Percentiles rank a stretch among this genome's conserved stretches.
These are phyloP conservation scores for Pyrenula aspistea DNA, from an alignment of 495 filamentous ascomycete species.

Conservation along the genomic window DNA sequence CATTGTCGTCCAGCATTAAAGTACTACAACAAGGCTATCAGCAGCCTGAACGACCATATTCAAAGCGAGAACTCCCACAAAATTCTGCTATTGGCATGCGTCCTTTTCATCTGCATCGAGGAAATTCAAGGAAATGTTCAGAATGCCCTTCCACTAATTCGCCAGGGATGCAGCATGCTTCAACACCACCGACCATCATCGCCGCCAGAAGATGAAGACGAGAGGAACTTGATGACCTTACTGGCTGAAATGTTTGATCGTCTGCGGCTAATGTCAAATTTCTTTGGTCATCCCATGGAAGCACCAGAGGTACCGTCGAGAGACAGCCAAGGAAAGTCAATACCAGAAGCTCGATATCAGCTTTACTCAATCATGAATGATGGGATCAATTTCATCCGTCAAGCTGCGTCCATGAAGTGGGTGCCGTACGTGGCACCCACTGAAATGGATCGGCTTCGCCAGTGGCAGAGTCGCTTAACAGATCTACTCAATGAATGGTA, in stretches of 20 bases:
- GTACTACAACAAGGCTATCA: constrained; percentile 35
- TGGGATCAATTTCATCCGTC: neutral
- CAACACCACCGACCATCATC: neutral
- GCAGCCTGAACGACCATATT: constrained; percentile 34
- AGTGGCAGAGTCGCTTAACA: neutral
- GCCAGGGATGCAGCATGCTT: neutral
- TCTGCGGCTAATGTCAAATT: constrained; percentile 6
- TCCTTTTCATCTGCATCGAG: constrained; percentile 49
- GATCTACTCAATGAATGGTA: neutral
- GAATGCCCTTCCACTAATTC: constrained; percentile 21
- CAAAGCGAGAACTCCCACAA: constrained; percentile 19
- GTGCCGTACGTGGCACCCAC: neutral
- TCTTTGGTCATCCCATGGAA: constrained; percentile 3
- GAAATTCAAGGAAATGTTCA: constrained; percentile 28
- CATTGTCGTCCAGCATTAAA: constrained; percentile 28
- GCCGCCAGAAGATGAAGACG: neutral
- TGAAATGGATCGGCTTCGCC: neutral
- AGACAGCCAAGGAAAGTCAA: neutral
- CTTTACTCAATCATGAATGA: constrained; percentile 2
- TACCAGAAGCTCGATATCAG: constrained; percentile 6
- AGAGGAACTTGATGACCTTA: neutral
- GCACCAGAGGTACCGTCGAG: neutral
- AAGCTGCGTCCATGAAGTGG: neutral
- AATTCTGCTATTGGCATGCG: constrained; percentile 36
- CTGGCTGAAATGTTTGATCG: constrained; percentile 14